Conservation (phyloP, 2,329 filamentous ascomycete genomes). For the Aspergillus flavus region DNA sequence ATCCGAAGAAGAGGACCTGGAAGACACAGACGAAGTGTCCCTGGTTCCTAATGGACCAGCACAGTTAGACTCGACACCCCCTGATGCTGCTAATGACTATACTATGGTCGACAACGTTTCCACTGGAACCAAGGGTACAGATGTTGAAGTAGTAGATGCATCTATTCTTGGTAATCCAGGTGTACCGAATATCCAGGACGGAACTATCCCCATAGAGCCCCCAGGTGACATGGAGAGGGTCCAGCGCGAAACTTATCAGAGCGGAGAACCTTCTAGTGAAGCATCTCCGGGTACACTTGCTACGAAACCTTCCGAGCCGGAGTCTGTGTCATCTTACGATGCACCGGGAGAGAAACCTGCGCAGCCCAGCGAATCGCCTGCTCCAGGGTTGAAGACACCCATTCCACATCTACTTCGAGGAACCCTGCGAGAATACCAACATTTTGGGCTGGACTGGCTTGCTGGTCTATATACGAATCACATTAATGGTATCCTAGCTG, state of each 20-base stretch:
- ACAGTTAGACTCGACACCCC: constrained; percentile 34
- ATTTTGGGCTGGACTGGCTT: constrained; percentile 96
- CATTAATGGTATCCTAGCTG: constrained; percentile 93
- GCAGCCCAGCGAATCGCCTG: constrained; percentile 44
- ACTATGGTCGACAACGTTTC: constrained; percentile 33
- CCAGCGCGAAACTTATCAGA: constrained; percentile 29
- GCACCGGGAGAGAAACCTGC: constrained; percentile 33
- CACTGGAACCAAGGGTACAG: not conserved
- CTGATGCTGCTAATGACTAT: constrained; percentile 21
- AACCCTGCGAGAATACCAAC: constrained; percentile 91
- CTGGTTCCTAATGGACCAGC: constrained; percentile 36
- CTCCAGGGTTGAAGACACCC: constrained; percentile 62
- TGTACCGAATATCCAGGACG: constrained; percentile 5
- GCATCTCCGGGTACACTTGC: constrained; percentile 46
- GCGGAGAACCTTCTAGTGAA: constrained; percentile 41
- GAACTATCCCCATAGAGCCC: constrained; percentile 2
- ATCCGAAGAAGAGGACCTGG: constrained; percentile 28
- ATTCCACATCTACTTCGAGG: constrained; percentile 84
- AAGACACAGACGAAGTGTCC: constrained; percentile 40
- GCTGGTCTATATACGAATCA: constrained; percentile 87
- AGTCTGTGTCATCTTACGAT: constrained; percentile 48
- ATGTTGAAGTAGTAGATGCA: constrained; percentile 9
- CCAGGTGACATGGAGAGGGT: constrained; percentile 21
- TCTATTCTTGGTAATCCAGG: not conserved
- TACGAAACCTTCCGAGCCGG: constrained; percentile 49